phyloP scores from a whole-genome alignment of 192 early-diverging fungal genomes.

The Gamsiella multidivaricata region DNA sequence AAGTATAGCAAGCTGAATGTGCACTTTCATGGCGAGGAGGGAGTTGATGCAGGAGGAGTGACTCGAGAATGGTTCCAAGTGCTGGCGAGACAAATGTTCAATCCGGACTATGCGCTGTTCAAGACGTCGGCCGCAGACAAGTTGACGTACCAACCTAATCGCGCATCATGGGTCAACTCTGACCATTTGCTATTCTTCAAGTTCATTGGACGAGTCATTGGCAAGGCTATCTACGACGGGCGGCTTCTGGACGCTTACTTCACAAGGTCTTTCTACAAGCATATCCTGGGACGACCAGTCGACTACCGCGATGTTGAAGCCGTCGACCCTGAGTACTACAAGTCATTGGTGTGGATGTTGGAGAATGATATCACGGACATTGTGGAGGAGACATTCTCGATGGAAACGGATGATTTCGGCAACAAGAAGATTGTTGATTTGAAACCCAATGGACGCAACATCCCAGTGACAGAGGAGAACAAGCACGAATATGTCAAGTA shows the following conservation, averaged over 20 bases:
- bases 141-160: conserved; percentile 98
- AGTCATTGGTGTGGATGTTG: conserved; percentile 97
- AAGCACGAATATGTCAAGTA: conserved; percentile 96
- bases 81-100: conserved; percentile 96
- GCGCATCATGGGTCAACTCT: conserved; percentile 88
- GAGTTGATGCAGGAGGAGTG: conserved; percentile 97
- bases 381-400: conserved; percentile 93
- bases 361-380: conserved; percentile 97
- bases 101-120: conserved; percentile 98
- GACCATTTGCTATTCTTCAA: conserved; percentile 97
- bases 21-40: conserved; percentile 95
- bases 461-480: conserved; percentile 94
- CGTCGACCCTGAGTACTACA: conserved; percentile 96
- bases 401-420: conserved; percentile 96
- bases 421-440: conserved; percentile 86
- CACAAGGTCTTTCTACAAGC: conserved; percentile 98
- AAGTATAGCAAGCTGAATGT: conserved; percentile 93
- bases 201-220: conserved; percentile 98
- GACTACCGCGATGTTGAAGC: conserved; percentile 99
- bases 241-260: conserved; percentile 95
- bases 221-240: conserved; percentile 99
- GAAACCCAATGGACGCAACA: conserved; percentile 87
- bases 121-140: conserved; percentile 94
- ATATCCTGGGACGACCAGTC: conserved; percentile 90
- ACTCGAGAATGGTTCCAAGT: conserved; percentile 99